phyloP scores from a whole-genome alignment of 306 rosid genomes.

The Arachis stenosperma region DNA sequence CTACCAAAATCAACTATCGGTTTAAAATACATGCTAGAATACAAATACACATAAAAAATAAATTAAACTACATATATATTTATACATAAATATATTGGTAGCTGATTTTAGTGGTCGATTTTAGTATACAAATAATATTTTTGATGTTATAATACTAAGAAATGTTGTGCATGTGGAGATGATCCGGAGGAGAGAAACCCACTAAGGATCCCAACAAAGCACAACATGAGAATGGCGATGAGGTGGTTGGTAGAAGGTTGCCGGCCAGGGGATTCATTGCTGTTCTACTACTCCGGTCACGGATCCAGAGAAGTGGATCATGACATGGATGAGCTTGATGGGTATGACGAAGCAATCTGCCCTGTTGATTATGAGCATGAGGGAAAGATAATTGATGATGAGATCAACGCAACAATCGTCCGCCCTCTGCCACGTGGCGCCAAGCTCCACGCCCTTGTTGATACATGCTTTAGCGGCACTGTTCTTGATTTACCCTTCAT shows the following conservation, averaged over 20 bases:
- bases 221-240: conserved; percentile 59
- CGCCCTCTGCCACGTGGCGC: conserved; percentile 63
- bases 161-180: conserved; percentile 44
- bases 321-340: conserved; percentile 60
- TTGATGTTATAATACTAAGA: background rate
- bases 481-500: conserved; percentile 62
- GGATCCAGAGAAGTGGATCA: conserved; percentile 48
- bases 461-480: conserved; percentile 68
- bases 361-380: conserved; percentile 57
- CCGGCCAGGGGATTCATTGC: conserved; percentile 61
- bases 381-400: conserved; percentile 70
- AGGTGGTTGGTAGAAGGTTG: conserved; percentile 64
- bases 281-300: conserved; percentile 70
- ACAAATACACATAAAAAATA: too few species aligned
- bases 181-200: conserved; percentile 54
- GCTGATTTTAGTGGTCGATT: too few species aligned
- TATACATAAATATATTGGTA: too few species aligned
- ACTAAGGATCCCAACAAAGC: conserved; percentile 54
- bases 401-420: conserved; percentile 62
- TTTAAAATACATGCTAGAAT: too few species aligned
- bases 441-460: conserved; percentile 66
- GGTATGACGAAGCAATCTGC: conserved; percentile 64
- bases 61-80: too few species aligned
- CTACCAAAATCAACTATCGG: too few species aligned
- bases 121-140: too few species aligned